Evolutionary conservation across 495 filamentous ascomycete species (phyloP).

Genomic region (Lasiosphaeris hirsuta): DNA sequence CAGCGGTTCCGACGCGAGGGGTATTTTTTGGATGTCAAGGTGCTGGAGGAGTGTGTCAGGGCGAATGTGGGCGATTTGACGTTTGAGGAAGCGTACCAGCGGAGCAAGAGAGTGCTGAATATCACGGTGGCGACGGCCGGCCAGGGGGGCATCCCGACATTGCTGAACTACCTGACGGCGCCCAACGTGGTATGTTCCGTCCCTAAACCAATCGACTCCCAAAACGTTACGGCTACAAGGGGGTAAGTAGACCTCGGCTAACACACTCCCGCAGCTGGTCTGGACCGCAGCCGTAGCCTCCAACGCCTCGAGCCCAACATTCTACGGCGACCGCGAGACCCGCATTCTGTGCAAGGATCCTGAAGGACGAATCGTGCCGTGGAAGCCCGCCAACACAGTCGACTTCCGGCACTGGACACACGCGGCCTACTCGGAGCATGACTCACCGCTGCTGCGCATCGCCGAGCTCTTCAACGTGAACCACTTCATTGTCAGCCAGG

Average conservation of each 20-base stretch:
- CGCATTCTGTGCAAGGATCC: slow-evolving; percentile 80
- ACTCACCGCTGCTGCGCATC: slow-evolving; percentile 78
- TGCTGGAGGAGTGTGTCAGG: slow-evolving; percentile 81
- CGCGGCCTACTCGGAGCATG: slow-evolving; percentile 65
- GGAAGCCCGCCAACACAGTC: slow-evolving; percentile 64
- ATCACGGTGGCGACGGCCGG: slow-evolving; percentile 80
- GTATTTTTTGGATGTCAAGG: slow-evolving; percentile 76
- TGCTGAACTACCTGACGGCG: slow-evolving; percentile 91
- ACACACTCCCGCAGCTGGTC: slow-evolving; percentile 56
- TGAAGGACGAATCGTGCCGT: slow-evolving; percentile 74
- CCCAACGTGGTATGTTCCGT: slow-evolving; percentile 76
- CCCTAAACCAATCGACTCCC: not conserved
- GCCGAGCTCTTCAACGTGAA: slow-evolving; percentile 93
- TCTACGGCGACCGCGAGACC: slow-evolving; percentile 58
- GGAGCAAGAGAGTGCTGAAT: slow-evolving; percentile 84
- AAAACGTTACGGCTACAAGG: too few relatives aligned
- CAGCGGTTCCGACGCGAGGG: slow-evolving; percentile 67
- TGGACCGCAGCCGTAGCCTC: slow-evolving; percentile 93
- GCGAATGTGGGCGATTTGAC: slow-evolving; percentile 86
- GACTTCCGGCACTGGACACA: slow-evolving; percentile 68
- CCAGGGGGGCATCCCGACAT: slow-evolving; percentile 72
- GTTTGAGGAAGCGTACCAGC: slow-evolving; percentile 88
- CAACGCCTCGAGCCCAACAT: slow-evolving; percentile 68
- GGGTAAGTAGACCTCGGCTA: too few relatives aligned
- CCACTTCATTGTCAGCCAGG: slow-evolving; percentile 79